These are phyloP conservation scores for Termitomyces sp. DNA, from an alignment of 768 basidiomycete genomes.

Conservation along the genomic window DNA sequence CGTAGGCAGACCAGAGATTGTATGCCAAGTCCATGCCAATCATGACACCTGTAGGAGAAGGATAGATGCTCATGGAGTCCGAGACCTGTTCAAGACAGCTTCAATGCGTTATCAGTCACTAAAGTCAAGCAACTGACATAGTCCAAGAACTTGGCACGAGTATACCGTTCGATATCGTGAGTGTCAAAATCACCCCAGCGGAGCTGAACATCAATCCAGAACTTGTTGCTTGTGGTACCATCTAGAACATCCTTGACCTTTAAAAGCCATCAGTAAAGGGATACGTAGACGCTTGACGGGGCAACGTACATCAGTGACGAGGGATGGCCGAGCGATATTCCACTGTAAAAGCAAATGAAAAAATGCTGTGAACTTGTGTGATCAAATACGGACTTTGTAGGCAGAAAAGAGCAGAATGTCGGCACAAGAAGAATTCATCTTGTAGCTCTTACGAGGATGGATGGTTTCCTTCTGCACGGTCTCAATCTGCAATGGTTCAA, in stretches of 20 bases:
- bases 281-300: not conserved
- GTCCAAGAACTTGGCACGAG: constrained; percentile 98
- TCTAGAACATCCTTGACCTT: constrained; percentile 93
- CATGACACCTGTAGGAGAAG: constrained; percentile 97
- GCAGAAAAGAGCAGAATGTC: constrained; percentile 97
- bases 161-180: constrained; percentile 98
- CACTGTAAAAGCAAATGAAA: constrained; percentile 48
- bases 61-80: constrained; percentile 98
- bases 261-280: constrained; percentile 7
- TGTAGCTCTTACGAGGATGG: constrained; percentile 99
- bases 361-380: not conserved
- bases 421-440: constrained; percentile 99
- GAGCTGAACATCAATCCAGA: constrained; percentile 95
- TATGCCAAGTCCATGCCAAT: constrained; percentile 99
- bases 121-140: constrained; percentile 54
- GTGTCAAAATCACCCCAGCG: constrained; percentile 99
- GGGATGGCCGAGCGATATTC: constrained; percentile 95
- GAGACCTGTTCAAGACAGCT: constrained; percentile 54
- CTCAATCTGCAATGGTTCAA: constrained; percentile 97
- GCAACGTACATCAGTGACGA: constrained; percentile 81
- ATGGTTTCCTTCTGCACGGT: constrained; percentile 99
- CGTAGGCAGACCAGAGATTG: constrained; percentile 97
- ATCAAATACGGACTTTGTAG: constrained; percentile 54
- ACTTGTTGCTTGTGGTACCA: constrained; percentile 98
- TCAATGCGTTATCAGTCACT: not conserved